Evolutionary conservation across 108 stramenopile genomes (phyloP), one percentile per base, ranked within the genome.

Genomic region (Fragilariopsis cylindrus): DNA sequence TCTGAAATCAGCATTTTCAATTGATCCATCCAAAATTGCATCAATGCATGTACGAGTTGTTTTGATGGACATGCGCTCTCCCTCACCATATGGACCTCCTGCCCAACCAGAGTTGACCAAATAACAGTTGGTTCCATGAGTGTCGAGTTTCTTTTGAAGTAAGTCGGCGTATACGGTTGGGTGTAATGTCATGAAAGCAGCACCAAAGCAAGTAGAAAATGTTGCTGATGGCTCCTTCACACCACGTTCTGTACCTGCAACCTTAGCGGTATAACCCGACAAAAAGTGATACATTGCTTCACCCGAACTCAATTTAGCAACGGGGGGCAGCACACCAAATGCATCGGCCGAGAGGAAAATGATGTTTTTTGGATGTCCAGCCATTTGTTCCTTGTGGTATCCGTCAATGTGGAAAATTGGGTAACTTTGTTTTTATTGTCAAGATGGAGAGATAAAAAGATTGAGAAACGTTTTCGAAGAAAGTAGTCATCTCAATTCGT

Each of bases 231-330:
- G 98, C 80, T 99, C 97, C 13, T 85, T 96, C 52, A 99, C 83
- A 50, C 98, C 98, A 12, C 98, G 91, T 82, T 99, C 98, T 54
- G 98, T 99, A 49, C 98, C 98, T 48, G 98, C 98, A 55, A 99
- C 98, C 83, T 99, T 99, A 69, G 97, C 97, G 12, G 97, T 99
- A 85, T 98, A 99, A 50, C 98, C 98, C 50, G 89, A 91, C 63
- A 99, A 83, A 84, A 98, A 99, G 76, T 98, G 97, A 81, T 99
- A 99, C 95, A 98, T 97, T 45, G 98, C 97, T 85, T 97, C 96
- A 41, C 87, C 96, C n/a, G 92, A 69, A 68, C 84, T 83, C 46
- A 99, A 91, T 65, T 88, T 91, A 43, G 97, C 93, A 66, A 99
- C 97, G 7, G 98, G 98, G 15, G 98, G 98, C 16, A 99, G 87